These are phyloP conservation scores for Massarina eburnea DNA, from an alignment of 2,329 filamentous ascomycete species.

Conservation along the genomic window DNA sequence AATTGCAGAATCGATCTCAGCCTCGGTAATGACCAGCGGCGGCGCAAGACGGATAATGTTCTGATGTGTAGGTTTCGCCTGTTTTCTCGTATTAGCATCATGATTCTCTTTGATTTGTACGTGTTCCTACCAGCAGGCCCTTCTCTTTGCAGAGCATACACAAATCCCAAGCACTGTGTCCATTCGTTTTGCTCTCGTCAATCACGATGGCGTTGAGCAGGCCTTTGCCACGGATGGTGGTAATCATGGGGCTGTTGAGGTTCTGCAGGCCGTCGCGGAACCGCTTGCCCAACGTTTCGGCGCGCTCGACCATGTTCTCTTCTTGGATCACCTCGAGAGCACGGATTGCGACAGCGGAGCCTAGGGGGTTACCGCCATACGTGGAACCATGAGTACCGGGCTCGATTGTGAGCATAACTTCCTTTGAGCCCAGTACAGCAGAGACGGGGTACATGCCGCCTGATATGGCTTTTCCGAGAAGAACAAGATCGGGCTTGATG, in stretches of 20 bases:
- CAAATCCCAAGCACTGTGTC: constrained; percentile 91
- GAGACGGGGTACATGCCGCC: constrained; percentile 99
- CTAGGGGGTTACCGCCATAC: constrained; percentile 96
- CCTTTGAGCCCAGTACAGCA: constrained; percentile 81
- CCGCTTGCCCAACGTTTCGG: constrained; percentile 75
- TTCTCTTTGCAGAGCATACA: constrained; percentile 95
- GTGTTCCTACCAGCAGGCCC: constrained; percentile 75
- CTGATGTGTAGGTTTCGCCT: constrained; percentile 98
- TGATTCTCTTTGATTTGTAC: constrained; percentile 33
- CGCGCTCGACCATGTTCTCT: constrained; percentile 81
- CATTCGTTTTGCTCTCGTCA: constrained; percentile 81
- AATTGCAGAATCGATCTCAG: constrained; percentile 77
- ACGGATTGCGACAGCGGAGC: constrained; percentile 92
- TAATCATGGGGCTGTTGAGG: constrained; percentile 79
- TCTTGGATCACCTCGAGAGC: constrained; percentile 93
- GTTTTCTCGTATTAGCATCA: constrained; percentile 30
- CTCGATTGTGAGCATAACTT: constrained; percentile 94
- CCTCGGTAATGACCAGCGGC: constrained; percentile 88
- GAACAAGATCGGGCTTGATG: constrained; percentile 92
- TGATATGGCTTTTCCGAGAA: constrained; percentile 95
- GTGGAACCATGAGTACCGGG: constrained; percentile 96
- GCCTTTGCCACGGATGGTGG: constrained; percentile 84
- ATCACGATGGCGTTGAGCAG: constrained; percentile 95
- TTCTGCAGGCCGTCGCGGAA: constrained; percentile 79
- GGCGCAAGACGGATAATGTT: constrained; percentile 99